Percentiles rank a stretch among this genome's conserved stretches.
Conservation (phyloP, 495 filamentous ascomycete species). For the Penicillium verhagenii region DNA sequence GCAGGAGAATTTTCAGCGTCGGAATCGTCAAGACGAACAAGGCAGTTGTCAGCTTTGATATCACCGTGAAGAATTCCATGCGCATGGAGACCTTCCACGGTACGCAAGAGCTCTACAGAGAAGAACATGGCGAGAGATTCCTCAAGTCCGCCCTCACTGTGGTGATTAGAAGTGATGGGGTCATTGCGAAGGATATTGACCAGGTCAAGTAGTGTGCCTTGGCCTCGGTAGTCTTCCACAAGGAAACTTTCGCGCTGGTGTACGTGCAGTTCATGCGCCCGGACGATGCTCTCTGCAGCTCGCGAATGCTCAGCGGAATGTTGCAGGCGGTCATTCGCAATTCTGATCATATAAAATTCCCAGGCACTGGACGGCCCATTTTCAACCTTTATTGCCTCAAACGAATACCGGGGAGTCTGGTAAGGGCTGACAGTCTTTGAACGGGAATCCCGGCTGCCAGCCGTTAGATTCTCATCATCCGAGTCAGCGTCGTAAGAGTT, state of each 20-base stretch:
- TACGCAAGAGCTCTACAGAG: constrained; percentile 84
- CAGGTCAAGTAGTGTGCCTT: constrained; percentile 90
- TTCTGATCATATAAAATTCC: constrained; percentile 96
- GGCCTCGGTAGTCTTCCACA: constrained; percentile 79
- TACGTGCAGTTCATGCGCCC: constrained; percentile 82
- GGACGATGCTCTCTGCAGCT: constrained; percentile 70
- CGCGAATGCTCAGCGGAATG: constrained; percentile 44
- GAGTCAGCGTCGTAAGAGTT: constrained; percentile 42
- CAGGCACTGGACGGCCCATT: constrained; percentile 75
- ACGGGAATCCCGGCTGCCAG: constrained; percentile 19
- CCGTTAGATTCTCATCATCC: constrained; percentile 38
- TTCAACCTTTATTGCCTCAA: constrained; percentile 94
- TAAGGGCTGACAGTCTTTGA: constrained; percentile 17
- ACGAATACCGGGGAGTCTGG: constrained; percentile 42
- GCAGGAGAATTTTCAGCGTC: constrained; percentile 22
- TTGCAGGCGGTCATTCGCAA: constrained; percentile 70
- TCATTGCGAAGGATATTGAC: constrained; percentile 82
- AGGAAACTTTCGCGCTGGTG: constrained; percentile 84
- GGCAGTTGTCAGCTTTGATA: constrained; percentile 91
- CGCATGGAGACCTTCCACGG: constrained; percentile 80
- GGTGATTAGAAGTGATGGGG: constrained; percentile 40
- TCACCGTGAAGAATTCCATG: constrained; percentile 87
- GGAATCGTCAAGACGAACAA: constrained; percentile 71
- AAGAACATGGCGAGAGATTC: constrained; percentile 93
- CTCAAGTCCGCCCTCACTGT: constrained; percentile 67